Evolutionary conservation across 768 basidiomycete species (phyloP).

Genomic region (Boletus rex-veris): DNA sequence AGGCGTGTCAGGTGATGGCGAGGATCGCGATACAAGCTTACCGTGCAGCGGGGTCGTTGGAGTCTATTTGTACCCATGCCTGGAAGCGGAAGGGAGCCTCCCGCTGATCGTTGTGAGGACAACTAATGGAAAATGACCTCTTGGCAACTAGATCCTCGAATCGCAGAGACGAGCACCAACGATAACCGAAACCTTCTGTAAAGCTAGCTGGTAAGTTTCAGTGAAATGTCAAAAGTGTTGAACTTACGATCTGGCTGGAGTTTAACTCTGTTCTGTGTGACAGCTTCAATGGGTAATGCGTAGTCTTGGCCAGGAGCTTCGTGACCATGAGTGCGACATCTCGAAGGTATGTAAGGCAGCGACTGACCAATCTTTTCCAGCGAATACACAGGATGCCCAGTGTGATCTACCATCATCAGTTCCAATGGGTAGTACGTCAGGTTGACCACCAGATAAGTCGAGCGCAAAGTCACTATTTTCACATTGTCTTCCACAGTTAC

Average conservation of each 20-base stretch:
- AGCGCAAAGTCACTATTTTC: conserved; percentile 91
- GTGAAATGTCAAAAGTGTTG: background rate
- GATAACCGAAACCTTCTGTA: conserved; percentile 93
- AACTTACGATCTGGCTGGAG: conserved; percentile 88
- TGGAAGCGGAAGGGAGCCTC: conserved; percentile 96
- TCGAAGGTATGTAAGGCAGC: background rate
- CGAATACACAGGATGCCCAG: conserved; percentile 75
- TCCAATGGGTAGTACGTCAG: conserved; percentile 89
- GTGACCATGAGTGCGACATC: conserved; percentile 56
- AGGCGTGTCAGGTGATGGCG: conserved; percentile 2
- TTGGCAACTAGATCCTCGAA: conserved; percentile 83
- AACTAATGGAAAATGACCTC: conserved; percentile 73
- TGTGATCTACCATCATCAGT: conserved; percentile 81
- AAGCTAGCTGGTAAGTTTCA: conserved; percentile 1
- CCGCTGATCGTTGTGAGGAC: conserved; percentile 72
- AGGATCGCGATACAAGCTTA: conserved; percentile 29
- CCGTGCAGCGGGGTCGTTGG: conserved; percentile 52
- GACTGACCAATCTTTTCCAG: conserved; percentile 75
- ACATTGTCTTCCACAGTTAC: conserved; percentile 88
- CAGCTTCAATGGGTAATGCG: conserved; percentile 86
- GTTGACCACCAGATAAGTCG: conserved; percentile 90
- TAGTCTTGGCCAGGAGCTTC: conserved; percentile 82
- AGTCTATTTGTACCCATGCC: conserved; percentile 80
- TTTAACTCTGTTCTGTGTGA: conserved; percentile 74
- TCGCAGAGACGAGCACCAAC: conserved; percentile 83